Evolutionary conservation across 2,329 filamentous ascomycete species (phyloP).

Genomic region (Paracamarosporium sp.): DNA sequence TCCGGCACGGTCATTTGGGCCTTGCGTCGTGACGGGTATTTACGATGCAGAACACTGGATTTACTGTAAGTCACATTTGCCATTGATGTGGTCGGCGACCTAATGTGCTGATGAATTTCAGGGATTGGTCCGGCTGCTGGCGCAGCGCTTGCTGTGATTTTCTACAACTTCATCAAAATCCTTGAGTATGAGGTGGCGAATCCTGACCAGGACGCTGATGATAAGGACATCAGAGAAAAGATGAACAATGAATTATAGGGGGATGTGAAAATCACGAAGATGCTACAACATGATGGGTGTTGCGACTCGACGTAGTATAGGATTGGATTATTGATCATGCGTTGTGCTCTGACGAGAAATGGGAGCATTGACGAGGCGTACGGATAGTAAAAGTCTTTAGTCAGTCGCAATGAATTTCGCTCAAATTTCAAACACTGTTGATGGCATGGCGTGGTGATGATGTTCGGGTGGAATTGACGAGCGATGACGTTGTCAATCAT

Average conservation of each 20-base stretch:
- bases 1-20: constrained; percentile 54
- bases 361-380: neutral
- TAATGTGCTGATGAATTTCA: neutral
- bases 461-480: neutral
- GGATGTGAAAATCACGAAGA: neutral
- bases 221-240: constrained; percentile 18
- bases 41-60: constrained; percentile 55
- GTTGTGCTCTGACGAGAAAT: neutral
- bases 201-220: constrained; percentile 33
- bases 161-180: constrained; percentile 55
- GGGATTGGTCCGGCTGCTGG: constrained; percentile 51
- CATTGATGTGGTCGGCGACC: neutral
- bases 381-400: neutral
- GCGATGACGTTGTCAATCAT: neutral
- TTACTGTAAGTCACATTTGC: constrained; percentile 50
- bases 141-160: constrained; percentile 52
- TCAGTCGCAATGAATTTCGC: neutral
- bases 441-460: no score
- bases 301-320: neutral
- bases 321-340: neutral
- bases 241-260: neutral
- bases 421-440: neutral
- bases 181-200: constrained; percentile 41
- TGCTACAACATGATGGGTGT: neutral
- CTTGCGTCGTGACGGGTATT: constrained; percentile 45